These are phyloP conservation scores for Nepenthes alata DNA, from an alignment of 179 eudicot species.

Conservation along the genomic window DNA sequence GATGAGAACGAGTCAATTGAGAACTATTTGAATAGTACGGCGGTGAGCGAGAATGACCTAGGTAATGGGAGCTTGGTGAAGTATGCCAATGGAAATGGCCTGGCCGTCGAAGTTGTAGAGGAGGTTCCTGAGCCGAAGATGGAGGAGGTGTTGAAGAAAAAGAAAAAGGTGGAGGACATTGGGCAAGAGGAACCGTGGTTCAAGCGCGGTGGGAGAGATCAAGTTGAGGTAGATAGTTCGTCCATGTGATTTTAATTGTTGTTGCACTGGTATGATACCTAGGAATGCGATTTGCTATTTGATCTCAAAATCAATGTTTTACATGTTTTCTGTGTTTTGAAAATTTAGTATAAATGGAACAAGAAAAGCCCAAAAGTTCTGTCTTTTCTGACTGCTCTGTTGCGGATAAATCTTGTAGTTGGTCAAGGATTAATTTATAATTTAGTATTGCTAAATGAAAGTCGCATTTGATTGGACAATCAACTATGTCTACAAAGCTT, in stretches of 20 bases:
- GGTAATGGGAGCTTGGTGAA: constrained; percentile 29
- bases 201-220: constrained; percentile 31
- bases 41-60: constrained; percentile 18
- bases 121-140: constrained; percentile 11
- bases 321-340: no score
- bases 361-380: no score
- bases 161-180: constrained; percentile 74
- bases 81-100: constrained; percentile 36
- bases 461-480: no score
- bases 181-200: constrained; percentile 99
- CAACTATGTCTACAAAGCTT: no score
- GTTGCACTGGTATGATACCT: no score
- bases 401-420: no score
- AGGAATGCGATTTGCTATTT: no score
- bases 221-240: constrained; percentile 38
- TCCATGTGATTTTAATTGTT: not conserved
- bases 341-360: no score
- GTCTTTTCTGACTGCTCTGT: no score
- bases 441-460: no score
- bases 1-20: constrained; percentile 13
- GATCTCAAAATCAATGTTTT: no score
- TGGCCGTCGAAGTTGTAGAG: constrained; percentile 12
- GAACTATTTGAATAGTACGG: constrained; percentile 16
- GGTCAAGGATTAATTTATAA: no score
- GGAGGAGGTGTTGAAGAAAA: constrained; percentile 19